These are phyloP conservation scores for Naganishia friedmannii DNA, from an alignment of 768 basidiomycete genomes.

Conservation along the genomic window DNA sequence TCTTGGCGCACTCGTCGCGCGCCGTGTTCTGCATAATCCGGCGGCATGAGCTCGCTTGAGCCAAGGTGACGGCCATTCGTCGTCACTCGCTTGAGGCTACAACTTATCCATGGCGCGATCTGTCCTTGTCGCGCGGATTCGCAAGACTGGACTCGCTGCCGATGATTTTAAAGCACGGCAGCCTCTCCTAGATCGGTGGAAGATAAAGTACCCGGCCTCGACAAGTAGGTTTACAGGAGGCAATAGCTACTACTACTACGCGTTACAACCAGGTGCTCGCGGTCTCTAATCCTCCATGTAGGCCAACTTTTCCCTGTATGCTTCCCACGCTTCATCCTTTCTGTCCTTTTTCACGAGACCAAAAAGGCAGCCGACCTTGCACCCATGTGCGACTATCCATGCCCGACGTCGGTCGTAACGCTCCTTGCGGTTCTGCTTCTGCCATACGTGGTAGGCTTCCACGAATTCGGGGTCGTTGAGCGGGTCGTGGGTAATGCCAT, in stretches of 20 bases:
- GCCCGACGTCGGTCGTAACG: not conserved
- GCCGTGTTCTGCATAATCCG: too few relatives aligned
- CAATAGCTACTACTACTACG: not conserved
- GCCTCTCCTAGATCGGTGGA: too few relatives aligned
- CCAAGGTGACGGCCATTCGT: too few relatives aligned
- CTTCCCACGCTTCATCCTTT: slow-evolving; percentile 2
- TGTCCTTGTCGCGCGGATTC: too few relatives aligned
- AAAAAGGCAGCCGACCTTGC: not conserved
- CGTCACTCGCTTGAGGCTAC: too few relatives aligned
- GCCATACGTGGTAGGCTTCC: slow-evolving; percentile 7
- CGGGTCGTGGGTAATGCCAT: not conserved
- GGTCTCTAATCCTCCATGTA: slow-evolving; percentile 6
- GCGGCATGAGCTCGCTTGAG: too few relatives aligned
- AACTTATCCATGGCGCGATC: too few relatives aligned
- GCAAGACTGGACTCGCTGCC: too few relatives aligned
- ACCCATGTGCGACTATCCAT: not conserved
- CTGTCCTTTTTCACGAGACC: slow-evolving; percentile 1
- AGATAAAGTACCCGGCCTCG: not conserved
- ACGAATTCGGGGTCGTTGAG: slow-evolving; percentile 11
- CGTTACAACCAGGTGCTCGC: not conserved
- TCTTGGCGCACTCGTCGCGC: too few relatives aligned
- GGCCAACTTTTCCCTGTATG: slow-evolving; percentile 1
- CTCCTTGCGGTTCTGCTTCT: not conserved
- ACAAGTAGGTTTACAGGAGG: not conserved
- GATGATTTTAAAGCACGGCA: too few relatives aligned